Conservation (phyloP, 371 early-diverging fungal species). For the Batkoa obscura region DNA sequence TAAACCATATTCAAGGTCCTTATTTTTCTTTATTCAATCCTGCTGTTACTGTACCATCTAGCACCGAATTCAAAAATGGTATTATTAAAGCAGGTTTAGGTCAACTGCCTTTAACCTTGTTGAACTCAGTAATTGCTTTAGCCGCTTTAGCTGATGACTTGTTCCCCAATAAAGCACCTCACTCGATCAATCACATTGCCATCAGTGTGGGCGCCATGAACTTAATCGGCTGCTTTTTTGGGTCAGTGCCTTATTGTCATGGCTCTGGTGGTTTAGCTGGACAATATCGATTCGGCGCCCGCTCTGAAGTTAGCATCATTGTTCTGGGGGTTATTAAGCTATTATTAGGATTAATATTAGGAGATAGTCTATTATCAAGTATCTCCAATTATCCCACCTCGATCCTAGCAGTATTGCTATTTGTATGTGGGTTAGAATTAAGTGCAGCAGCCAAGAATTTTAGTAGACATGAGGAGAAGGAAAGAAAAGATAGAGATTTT, state of each 20-base stretch:
- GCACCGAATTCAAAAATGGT: constrained; percentile 40
- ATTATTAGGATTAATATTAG: constrained; percentile 55
- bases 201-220: constrained; percentile 69
- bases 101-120: constrained; percentile 64
- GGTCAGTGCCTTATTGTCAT: constrained; percentile 66
- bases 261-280: constrained; percentile 81
- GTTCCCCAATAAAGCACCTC: constrained; percentile 45
- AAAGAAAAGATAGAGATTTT: constrained; percentile 27
- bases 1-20: constrained; percentile 19
- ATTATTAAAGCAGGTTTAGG: constrained; percentile 67
- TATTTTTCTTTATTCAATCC: constrained; percentile 31
- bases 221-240: constrained; percentile 65
- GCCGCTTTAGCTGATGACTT: constrained; percentile 59
- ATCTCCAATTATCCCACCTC: constrained; percentile 50
- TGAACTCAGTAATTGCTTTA: constrained; percentile 80
- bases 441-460: constrained; percentile 37
- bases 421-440: constrained; percentile 61
- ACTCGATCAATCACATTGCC: constrained; percentile 26
- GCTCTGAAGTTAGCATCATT: constrained; percentile 58
- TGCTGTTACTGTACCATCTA: constrained; percentile 34
- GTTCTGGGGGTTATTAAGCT: constrained; percentile 56
- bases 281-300: constrained; percentile 83
- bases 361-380: constrained; percentile 46
- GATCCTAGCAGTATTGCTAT: constrained; percentile 68
- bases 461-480: constrained; percentile 8